Evolutionary conservation across 768 basidiomycete species (phyloP).

Genomic region (Pleurotus citrinopileatus): DNA sequence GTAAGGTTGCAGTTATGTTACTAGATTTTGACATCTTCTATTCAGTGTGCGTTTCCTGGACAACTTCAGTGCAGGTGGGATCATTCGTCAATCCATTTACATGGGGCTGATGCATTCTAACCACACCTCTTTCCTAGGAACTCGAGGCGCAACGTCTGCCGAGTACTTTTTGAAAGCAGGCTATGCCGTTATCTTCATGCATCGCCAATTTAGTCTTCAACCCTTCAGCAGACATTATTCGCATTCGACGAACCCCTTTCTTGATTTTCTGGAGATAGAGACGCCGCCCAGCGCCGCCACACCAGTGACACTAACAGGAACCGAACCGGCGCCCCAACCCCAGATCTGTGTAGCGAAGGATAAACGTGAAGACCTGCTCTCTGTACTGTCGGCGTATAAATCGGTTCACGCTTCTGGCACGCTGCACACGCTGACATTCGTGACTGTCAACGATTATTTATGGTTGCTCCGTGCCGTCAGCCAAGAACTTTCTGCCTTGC

Average conservation of each 20-base stretch:
- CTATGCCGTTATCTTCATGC: constrained; percentile 99
- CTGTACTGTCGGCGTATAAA: constrained; percentile 80
- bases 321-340: constrained; percentile 24
- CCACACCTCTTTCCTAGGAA: constrained; percentile 60
- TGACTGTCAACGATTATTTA: constrained; percentile 94
- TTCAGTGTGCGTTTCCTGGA: constrained; percentile 96
- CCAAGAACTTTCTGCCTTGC: constrained; percentile 68
- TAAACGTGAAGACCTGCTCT: constrained; percentile 63
- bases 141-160: constrained; percentile 94
- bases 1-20: constrained; percentile 11
- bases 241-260: constrained; percentile 96
- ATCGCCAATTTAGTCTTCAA: constrained; percentile 95
- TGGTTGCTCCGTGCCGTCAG: constrained; percentile 85
- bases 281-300: constrained; percentile 16
- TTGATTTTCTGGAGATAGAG: constrained; percentile 87
- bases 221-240: constrained; percentile 98
- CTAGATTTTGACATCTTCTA: constrained; percentile 20
- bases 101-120: constrained; percentile 2
- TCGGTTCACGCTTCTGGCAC: constrained; percentile 69
- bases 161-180: constrained; percentile 94
- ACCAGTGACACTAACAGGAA: constrained; percentile 25
- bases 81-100: constrained; percentile 8
- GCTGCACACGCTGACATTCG: constrained; percentile 84
- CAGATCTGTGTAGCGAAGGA: constrained; percentile 65
- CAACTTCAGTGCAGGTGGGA: constrained; percentile 94